Evolutionary conservation across 2,329 filamentous ascomycete genomes (phyloP).

Genomic region (Fusarium caatingaense): DNA sequence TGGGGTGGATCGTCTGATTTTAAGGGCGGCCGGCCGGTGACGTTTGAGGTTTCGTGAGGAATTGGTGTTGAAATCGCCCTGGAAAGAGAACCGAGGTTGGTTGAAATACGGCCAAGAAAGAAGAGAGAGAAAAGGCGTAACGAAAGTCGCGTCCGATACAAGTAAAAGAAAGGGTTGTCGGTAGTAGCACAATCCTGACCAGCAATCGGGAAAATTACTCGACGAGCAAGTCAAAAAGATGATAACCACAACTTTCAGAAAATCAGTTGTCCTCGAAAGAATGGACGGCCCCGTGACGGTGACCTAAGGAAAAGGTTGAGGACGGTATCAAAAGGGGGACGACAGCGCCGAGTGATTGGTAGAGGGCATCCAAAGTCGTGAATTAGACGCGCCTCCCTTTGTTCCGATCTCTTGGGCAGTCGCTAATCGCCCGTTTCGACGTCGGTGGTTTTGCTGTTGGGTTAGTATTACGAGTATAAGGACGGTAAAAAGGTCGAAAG

Average conservation of each 20-base stretch:
- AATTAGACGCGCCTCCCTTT: constrained; percentile 35
- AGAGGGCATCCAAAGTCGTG: constrained; percentile 27
- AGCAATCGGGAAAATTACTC: not conserved
- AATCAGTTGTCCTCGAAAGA: constrained; percentile 25
- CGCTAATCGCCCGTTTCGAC: constrained; percentile 36
- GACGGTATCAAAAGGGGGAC: constrained; percentile 35
- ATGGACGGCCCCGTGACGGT: constrained; percentile 35
- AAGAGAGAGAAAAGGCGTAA: constrained; percentile 19
- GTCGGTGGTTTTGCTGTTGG: constrained; percentile 21
- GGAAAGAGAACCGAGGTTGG: constrained; percentile 22
- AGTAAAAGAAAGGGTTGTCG: constrained; percentile 14
- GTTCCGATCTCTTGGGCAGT: constrained; percentile 22
- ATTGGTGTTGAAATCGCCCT: constrained; percentile 26
- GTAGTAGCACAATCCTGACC: constrained; percentile 9
- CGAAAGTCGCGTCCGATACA: constrained; percentile 29
- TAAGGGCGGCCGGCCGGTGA: constrained; percentile 37
- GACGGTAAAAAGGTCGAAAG: constrained; percentile 9
- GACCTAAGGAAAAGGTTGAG: constrained; percentile 21
- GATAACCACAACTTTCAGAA: constrained; percentile 3
- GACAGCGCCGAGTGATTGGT: constrained; percentile 37
- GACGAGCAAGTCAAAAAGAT: constrained; percentile 10
- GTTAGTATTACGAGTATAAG: constrained; percentile 36
- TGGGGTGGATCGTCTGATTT: constrained; percentile 41
- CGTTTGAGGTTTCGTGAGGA: constrained; percentile 38
- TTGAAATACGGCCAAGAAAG: constrained; percentile 15